A percentile compares a stretch with the other conserved stretches of the same genome.
Evolutionary conservation across 1,284 basidiomycete species (phyloP).

Genomic region (Boletus mariae): DNA sequence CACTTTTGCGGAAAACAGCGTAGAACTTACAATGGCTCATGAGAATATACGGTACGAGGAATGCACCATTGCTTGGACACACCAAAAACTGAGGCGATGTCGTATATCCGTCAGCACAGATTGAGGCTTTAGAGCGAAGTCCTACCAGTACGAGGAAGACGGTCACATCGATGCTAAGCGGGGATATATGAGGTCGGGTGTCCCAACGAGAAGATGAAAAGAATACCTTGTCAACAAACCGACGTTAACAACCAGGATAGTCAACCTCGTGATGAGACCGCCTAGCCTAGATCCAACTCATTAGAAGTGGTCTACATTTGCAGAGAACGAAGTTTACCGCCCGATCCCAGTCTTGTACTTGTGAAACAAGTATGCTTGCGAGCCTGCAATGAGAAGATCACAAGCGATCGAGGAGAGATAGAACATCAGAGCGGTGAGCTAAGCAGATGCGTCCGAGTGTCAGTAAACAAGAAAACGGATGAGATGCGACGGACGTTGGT

Average conservation of each 20-base stretch:
- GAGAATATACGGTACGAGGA: constrained; percentile 32
- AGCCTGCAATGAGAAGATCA: constrained; percentile 31
- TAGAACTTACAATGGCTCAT: constrained; percentile 30
- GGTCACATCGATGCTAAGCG: constrained; percentile 26
- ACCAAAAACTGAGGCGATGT: constrained; percentile 22
- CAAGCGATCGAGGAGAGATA: constrained; percentile 31
- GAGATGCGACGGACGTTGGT: constrained; percentile 24
- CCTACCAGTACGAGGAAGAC: constrained; percentile 30
- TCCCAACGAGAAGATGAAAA: neutral
- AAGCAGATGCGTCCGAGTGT: neutral
- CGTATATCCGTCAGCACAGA: neutral
- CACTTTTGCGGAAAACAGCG: neutral
- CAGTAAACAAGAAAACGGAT: neutral
- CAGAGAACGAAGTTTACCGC: constrained; percentile 18
- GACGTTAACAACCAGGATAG: constrained; percentile 30
- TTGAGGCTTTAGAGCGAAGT: neutral
- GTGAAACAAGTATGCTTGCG: constrained; percentile 31
- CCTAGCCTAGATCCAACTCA: constrained; percentile 21
- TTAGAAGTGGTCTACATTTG: neutral
- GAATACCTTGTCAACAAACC: constrained; percentile 31
- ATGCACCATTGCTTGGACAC: constrained; percentile 32
- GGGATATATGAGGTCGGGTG: neutral
- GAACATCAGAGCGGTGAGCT: constrained; percentile 32
- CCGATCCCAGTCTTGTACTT: constrained; percentile 32
- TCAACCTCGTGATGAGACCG: constrained; percentile 29